Evolutionary conservation across 2,329 filamentous ascomycete genomes (phyloP).

Genomic region (Colletotrichum tropicale): DNA sequence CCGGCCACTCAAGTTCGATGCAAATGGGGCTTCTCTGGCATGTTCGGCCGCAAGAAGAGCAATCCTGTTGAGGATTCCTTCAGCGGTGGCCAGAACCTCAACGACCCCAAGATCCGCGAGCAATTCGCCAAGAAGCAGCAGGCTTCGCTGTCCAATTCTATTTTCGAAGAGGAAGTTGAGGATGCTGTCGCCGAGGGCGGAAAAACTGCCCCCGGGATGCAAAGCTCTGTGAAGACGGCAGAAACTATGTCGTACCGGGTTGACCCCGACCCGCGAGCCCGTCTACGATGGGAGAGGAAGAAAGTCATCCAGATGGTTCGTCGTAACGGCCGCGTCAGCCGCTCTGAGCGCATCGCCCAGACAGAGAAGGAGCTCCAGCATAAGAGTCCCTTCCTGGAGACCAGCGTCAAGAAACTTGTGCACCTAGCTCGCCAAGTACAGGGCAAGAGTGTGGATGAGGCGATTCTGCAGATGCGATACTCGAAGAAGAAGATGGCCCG

Average conservation of each 20-base stretch:
- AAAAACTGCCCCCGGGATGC: constrained; percentile 23
- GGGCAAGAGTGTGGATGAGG: constrained; percentile 93
- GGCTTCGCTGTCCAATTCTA: constrained; percentile 56
- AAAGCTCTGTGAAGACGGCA: constrained; percentile 41
- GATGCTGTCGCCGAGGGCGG: constrained; percentile 37
- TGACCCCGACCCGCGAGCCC: constrained; percentile 76
- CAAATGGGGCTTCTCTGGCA: constrained; percentile 44
- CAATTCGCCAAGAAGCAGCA: constrained; percentile 38
- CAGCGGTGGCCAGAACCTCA: constrained; percentile 39
- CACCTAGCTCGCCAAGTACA: constrained; percentile 86
- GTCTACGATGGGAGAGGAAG: constrained; percentile 80
- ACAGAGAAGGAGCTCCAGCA: constrained; percentile 58
- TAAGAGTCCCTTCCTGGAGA: constrained; percentile 78
- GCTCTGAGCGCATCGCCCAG: constrained; percentile 70
- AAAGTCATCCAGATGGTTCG: constrained; percentile 81
- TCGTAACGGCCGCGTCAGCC: constrained; percentile 68
- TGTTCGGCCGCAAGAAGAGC: constrained; percentile 32
- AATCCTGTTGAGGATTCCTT: constrained; percentile 15
- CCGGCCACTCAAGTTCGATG: constrained; percentile 39
- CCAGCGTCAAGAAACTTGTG: constrained; percentile 89
- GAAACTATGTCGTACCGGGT: constrained; percentile 66
- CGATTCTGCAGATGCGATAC: constrained; percentile 93
- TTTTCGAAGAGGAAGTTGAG: constrained; percentile 66
- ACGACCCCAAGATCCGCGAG: constrained; percentile 46
- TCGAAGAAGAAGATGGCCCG: constrained; percentile 90